phyloP scores from a whole-genome alignment of 1,284 basidiomycete genomes.

The Puccinia brachypodii region DNA sequence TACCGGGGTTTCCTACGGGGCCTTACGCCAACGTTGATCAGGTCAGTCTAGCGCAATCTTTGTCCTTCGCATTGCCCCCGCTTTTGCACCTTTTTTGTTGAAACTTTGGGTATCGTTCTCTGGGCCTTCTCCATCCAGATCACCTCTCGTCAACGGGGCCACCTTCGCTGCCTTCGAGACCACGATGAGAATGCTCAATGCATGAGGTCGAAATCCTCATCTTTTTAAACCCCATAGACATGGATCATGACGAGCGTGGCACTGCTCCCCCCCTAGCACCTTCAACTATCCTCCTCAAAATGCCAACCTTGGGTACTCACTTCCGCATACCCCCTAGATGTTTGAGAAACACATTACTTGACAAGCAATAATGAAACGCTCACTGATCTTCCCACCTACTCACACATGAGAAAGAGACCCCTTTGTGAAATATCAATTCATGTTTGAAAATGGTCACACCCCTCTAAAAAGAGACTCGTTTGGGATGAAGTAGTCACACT shows the following conservation, averaged over 20 bases:
- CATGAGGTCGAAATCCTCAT: not conserved
- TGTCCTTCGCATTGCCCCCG: not conserved
- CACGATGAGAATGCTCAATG: conserved; percentile 26
- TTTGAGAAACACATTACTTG: too few species aligned
- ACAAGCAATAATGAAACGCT: too few species aligned
- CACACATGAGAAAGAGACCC: too few species aligned
- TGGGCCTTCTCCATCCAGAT: conserved; percentile 14
- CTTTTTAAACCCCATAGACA: too few species aligned
- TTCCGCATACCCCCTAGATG: too few species aligned
- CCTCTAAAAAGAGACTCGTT: too few species aligned
- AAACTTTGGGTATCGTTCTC: not conserved
- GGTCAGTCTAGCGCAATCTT: conserved; percentile 60
- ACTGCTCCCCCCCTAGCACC: not conserved
- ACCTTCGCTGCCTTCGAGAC: conserved; percentile 45
- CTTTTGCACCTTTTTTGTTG: not conserved
- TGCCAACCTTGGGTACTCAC: too few species aligned
- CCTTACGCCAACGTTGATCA: conserved; percentile 82
- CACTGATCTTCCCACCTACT: too few species aligned
- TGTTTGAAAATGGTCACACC: too few species aligned
- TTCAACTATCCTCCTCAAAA: too few species aligned
- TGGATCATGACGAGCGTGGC: not conserved
- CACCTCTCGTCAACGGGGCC: conserved; percentile 37
- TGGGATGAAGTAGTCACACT: too few species aligned
- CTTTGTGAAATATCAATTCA: too few species aligned
- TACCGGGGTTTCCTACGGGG: conserved; percentile 83